phyloP scores from a whole-genome alignment of 768 basidiomycete species.

The Crassisporium funariophilum region DNA sequence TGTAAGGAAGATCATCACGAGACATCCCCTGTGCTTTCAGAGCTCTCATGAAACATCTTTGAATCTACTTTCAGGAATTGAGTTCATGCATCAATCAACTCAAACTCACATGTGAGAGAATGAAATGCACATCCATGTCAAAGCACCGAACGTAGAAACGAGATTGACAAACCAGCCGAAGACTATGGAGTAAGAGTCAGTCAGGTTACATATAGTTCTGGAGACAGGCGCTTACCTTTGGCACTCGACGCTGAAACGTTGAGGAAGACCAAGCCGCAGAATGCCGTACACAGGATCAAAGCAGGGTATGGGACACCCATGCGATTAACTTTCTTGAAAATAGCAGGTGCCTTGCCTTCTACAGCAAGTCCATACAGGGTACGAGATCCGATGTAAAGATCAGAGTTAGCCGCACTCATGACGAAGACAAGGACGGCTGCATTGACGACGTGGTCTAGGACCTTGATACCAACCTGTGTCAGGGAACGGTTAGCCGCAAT shows the following conservation, averaged over 20 bases:
- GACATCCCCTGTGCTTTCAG: constrained; percentile 42
- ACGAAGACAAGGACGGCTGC: constrained; percentile 64
- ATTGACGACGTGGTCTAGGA: constrained; percentile 66
- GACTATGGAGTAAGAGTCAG: constrained; percentile 40
- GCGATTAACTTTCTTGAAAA: constrained; percentile 45
- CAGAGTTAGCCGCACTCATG: constrained; percentile 64
- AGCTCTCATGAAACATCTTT: constrained; percentile 47
- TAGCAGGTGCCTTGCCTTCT: constrained; percentile 50
- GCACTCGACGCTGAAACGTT: constrained; percentile 53
- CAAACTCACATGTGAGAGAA: constrained; percentile 60
- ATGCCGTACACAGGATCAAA: constrained; percentile 52
- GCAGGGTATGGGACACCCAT: constrained; percentile 54
- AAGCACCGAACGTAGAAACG: constrained; percentile 48
- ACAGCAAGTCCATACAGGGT: constrained; percentile 51
- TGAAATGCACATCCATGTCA: constrained; percentile 55
- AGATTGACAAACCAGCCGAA: constrained; percentile 53
- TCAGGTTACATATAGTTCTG: background rate
- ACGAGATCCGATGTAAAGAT: constrained; percentile 56
- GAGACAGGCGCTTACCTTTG: constrained; percentile 42
- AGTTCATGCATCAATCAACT: background rate
- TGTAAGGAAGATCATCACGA: constrained; percentile 46
- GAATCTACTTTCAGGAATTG: background rate
- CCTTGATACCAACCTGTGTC: constrained; percentile 54
- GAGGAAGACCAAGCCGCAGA: constrained; percentile 61
- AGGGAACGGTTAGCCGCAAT: background rate